phyloP scores from a whole-genome alignment of 2,329 filamentous ascomycete species.

The Septoria petroselini region DNA sequence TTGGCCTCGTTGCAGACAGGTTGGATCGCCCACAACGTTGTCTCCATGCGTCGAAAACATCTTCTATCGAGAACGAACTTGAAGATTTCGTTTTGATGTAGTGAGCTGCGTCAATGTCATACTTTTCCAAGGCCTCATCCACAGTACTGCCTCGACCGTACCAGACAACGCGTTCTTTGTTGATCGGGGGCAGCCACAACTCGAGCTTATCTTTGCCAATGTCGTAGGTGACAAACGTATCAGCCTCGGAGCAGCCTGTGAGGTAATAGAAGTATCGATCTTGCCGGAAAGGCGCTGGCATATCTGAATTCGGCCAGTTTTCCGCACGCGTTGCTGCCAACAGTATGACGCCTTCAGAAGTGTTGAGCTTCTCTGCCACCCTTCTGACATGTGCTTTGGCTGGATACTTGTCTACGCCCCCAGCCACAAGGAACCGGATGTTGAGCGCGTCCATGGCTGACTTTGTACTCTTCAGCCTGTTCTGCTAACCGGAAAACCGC shows the following conservation, averaged over 20 bases:
- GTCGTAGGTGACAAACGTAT: constrained; percentile 79
- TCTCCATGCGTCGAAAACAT: not conserved
- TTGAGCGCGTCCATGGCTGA: constrained; percentile 7
- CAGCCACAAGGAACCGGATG: constrained; percentile 9
- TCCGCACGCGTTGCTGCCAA: constrained; percentile 59
- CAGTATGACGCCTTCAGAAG: constrained; percentile 70
- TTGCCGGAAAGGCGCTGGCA: constrained; percentile 74
- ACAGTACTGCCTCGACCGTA: constrained; percentile 77
- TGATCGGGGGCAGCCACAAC: constrained; percentile 85
- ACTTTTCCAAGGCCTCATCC: constrained; percentile 70
- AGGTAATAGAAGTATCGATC: constrained; percentile 88
- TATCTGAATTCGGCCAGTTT: constrained; percentile 67
- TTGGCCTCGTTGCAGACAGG: not conserved
- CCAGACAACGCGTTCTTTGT: constrained; percentile 91
- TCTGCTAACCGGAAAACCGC: too few relatives aligned
- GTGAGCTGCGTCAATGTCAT: constrained; percentile 74
- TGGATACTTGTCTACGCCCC: constrained; percentile 57
- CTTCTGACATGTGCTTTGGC: constrained; percentile 82
- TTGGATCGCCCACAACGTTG: too few relatives aligned
- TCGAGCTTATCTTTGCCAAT: constrained; percentile 69
- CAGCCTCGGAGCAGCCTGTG: constrained; percentile 76
- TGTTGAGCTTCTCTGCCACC: constrained; percentile 70
- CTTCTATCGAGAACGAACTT: not conserved
- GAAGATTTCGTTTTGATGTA: constrained; percentile 34
- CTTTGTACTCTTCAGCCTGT: not conserved